Evolutionary conservation across 1,284 basidiomycete genomes (phyloP).

Genomic region (Takashimella tepidaria): DNA sequence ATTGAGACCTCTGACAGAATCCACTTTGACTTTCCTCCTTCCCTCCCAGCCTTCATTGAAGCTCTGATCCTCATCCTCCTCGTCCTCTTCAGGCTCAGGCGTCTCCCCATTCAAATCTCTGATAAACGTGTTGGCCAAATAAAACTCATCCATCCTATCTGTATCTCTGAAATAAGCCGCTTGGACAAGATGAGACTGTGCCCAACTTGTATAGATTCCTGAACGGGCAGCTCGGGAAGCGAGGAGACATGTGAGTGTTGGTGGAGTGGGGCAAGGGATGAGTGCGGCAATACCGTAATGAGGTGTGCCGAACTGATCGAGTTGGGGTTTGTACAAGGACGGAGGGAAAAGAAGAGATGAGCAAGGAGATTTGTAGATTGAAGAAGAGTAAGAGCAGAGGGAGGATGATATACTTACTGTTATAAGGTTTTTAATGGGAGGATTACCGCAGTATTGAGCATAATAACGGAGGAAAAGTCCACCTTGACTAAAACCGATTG

Average conservation of each 20-base stretch:
- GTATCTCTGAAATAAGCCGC: constrained; percentile 95
- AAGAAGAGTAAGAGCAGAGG: too few species aligned
- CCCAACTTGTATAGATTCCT: constrained; percentile 77
- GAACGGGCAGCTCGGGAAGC: constrained; percentile 65
- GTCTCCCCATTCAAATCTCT: constrained; percentile 39
- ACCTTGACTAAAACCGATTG: constrained; percentile 88
- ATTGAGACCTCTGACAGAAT: background rate
- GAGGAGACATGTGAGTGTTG: constrained; percentile 58
- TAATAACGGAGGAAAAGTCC: constrained; percentile 91
- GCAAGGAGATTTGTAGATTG: constrained; percentile 1
- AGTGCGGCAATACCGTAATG: constrained; percentile 46
- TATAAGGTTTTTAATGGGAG: constrained; percentile 75
- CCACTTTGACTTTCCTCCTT: constrained; percentile 1
- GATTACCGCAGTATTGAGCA: constrained; percentile 66
- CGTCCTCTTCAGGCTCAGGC: constrained; percentile 20
- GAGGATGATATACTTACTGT: constrained; percentile 53
- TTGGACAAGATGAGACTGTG: constrained; percentile 74
- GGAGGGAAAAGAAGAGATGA: constrained; percentile 13
- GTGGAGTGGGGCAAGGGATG: constrained; percentile 46
- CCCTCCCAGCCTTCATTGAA: constrained; percentile 5
- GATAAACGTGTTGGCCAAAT: constrained; percentile 56
- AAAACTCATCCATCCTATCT: constrained; percentile 64
- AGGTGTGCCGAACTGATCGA: constrained; percentile 49
- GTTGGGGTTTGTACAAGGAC: constrained; percentile 5
- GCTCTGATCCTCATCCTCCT: constrained; percentile 5